Percentiles rank a stretch among this genome's conserved stretches.
Evolutionary conservation across 2,329 filamentous ascomycete species (phyloP).

Genomic region (Neonectria sp.): DNA sequence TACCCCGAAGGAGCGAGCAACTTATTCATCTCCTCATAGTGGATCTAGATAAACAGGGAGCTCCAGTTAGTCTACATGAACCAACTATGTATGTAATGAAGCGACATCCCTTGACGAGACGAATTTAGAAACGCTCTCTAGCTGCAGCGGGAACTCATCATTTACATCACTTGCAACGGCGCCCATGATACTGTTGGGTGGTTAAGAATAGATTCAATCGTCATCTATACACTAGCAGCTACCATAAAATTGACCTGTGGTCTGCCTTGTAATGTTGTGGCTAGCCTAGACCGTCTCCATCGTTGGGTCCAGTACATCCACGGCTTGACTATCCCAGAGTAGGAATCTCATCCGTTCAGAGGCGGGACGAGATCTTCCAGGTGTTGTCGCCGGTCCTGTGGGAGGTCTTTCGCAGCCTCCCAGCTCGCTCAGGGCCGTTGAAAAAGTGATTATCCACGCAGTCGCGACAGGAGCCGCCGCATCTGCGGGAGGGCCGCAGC

Average conservation of each 20-base stretch:
- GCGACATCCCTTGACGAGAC: background rate
- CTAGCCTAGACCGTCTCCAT: conserved; percentile 51
- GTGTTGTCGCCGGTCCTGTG: conserved; percentile 38
- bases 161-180: background rate
- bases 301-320: conserved; percentile 50
- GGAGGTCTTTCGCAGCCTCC: conserved; percentile 31
- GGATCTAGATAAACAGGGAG: background rate
- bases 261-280: conserved; percentile 48
- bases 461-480: conserved; percentile 44
- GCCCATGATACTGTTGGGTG: conserved; percentile 7
- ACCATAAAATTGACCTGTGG: conserved; percentile 38
- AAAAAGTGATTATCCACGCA: conserved; percentile 47
- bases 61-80: background rate
- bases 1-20: conserved; percentile 27
- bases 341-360: conserved; percentile 41
- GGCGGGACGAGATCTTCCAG: conserved; percentile 43
- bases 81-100: background rate
- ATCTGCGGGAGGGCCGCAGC: conserved; percentile 64
- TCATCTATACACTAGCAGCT: conserved; percentile 60
- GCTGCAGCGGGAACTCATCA: background rate
- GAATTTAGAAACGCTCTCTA: background rate
- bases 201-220: conserved; percentile 67
- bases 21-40: background rate
- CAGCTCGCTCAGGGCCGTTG: conserved; percentile 49
- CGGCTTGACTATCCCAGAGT: conserved; percentile 41